Evolutionary conservation across 1,139 yeast genomes (phyloP).

Genomic region (Kodamaea plutei): DNA sequence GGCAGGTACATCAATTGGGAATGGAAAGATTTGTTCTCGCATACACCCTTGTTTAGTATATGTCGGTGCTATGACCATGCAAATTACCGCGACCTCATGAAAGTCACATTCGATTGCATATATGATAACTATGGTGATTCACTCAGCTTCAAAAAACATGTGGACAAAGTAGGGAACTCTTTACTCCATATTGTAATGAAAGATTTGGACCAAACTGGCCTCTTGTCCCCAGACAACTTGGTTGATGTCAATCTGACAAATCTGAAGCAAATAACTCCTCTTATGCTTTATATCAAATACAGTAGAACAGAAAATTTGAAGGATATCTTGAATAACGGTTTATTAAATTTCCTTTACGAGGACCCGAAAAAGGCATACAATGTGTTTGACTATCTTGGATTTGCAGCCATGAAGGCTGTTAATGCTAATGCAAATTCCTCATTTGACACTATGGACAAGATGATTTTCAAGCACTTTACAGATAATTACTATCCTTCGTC

Average conservation of each 20-base stretch:
- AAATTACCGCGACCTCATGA: conserved; percentile 50
- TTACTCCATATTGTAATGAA: conserved; percentile 64
- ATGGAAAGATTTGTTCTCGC: conserved; percentile 58
- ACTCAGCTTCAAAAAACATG: conserved; percentile 55
- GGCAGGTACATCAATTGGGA: conserved; percentile 71
- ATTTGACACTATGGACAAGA: conserved; percentile 44
- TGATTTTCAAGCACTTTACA: conserved; percentile 40
- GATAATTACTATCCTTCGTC: conserved; percentile 8
- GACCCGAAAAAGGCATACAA: conserved; percentile 43
- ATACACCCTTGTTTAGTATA: conserved; percentile 76
- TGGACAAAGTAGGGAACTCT: conserved; percentile 71
- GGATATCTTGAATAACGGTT: conserved; percentile 39
- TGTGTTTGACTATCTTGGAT: conserved; percentile 39
- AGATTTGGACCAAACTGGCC: conserved; percentile 36
- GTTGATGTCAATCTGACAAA: conserved; percentile 64
- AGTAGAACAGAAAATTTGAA: conserved; percentile 58
- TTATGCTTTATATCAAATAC: conserved; percentile 68
- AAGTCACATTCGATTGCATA: conserved; percentile 44
- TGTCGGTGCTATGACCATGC: conserved; percentile 81
- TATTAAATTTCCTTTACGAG: conserved; percentile 41
- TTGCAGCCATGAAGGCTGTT: conserved; percentile 31
- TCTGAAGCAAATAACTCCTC: conserved; percentile 57
- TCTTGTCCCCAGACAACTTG: conserved; percentile 28
- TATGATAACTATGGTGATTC: conserved; percentile 32
- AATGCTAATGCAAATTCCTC: conserved; percentile 28